Conservation (phyloP, 345 rosid genomes). For the Ceriops zippeliana region DNA sequence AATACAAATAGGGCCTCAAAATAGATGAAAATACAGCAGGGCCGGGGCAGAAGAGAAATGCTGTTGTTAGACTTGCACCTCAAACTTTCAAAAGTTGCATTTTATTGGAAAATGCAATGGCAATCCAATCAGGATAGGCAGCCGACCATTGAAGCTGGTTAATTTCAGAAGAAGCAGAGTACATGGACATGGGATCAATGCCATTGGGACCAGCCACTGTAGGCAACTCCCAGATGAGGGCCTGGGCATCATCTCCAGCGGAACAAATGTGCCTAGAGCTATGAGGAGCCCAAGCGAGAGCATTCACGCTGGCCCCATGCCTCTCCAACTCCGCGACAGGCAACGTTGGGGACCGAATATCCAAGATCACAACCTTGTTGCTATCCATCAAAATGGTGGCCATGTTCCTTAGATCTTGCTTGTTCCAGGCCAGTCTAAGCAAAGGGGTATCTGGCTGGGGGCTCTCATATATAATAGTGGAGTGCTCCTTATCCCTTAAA, state of each 20-base stretch:
- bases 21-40: neutral
- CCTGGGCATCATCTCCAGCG: slow-evolving; percentile 79
- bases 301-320: slow-evolving; percentile 64
- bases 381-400: slow-evolving; percentile 83
- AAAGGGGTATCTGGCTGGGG: slow-evolving; percentile 74
- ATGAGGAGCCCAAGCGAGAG: slow-evolving; percentile 83
- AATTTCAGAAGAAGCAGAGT: slow-evolving; percentile 75
- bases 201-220: slow-evolving; percentile 92
- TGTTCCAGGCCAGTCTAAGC: slow-evolving; percentile 77
- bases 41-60: neutral
- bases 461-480: slow-evolving; percentile 76
- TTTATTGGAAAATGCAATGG: slow-evolving; percentile 73
- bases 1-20: neutral
- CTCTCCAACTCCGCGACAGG: slow-evolving; percentile 79
- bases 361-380: slow-evolving; percentile 70
- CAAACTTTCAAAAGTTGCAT: slow-evolving; percentile 91
- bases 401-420: slow-evolving; percentile 74
- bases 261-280: slow-evolving; percentile 78
- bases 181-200: slow-evolving; percentile 87
- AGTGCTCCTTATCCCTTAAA: slow-evolving; percentile 71
- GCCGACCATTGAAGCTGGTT: slow-evolving; percentile 94
- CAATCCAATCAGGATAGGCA: slow-evolving; percentile 86
- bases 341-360: slow-evolving; percentile 62
- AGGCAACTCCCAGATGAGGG: slow-evolving; percentile 90
- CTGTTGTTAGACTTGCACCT: slow-evolving; percentile 17